Conservation (phyloP, 2,329 filamentous ascomycete species). For the Colletotrichum orbiculare region DNA sequence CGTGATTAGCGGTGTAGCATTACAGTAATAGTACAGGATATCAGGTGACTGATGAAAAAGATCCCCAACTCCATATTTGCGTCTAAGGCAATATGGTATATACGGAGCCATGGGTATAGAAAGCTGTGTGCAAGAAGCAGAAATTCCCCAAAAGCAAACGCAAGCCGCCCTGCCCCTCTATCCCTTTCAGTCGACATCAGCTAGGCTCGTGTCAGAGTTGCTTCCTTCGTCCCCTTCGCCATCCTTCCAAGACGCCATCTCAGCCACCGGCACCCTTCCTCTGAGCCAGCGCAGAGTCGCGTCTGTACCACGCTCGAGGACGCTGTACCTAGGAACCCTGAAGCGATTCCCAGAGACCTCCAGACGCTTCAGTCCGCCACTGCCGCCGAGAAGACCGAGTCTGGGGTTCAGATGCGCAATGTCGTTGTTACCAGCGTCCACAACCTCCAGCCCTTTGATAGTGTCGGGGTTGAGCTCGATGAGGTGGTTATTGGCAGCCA, state of each 20-base stretch:
- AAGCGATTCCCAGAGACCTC: conserved; percentile 90
- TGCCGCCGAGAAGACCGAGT: conserved; percentile 79
- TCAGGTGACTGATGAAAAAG: conserved; percentile 20
- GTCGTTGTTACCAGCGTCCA: conserved; percentile 88
- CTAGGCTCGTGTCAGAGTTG: conserved; percentile 39
- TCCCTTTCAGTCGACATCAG: conserved; percentile 44
- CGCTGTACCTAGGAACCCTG: conserved; percentile 84
- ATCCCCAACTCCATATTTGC: conserved; percentile 26
- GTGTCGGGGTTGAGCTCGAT: conserved; percentile 77
- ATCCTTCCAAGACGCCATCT: conserved; percentile 67
- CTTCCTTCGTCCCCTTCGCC: conserved; percentile 52
- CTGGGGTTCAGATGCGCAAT: conserved; percentile 84
- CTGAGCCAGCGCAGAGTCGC: conserved; percentile 84
- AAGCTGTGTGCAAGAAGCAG: conserved; percentile 32
- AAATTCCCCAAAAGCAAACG: conserved; percentile 12
- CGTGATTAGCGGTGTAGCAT: conserved; percentile 21
- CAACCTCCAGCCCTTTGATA: conserved; percentile 77
- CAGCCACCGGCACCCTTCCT: conserved; percentile 75
- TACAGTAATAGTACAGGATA: conserved; percentile 37
- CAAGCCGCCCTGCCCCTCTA: background rate
- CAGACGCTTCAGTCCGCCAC: conserved; percentile 69
- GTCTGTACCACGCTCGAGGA: conserved; percentile 89
- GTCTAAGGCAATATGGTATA: conserved; percentile 18
- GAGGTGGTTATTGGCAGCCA: conserved; percentile 84
- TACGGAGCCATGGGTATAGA: conserved; percentile 5